Percentiles rank a stretch among this genome's conserved stretches.
phyloP scores from a whole-genome alignment of 176 grass and related monocot species.

The Oryza punctata region DNA sequence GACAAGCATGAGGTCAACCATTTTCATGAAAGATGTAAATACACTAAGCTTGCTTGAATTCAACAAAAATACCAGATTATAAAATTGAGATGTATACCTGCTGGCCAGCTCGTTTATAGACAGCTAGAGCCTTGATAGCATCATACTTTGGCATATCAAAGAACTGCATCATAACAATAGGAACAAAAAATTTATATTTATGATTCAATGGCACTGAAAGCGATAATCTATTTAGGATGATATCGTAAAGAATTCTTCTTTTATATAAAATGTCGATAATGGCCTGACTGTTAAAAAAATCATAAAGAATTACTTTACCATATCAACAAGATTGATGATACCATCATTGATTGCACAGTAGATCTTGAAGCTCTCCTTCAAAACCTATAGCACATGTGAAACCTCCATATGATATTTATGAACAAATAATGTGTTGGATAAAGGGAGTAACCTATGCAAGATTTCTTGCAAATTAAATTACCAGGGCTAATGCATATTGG shows the following conservation, averaged over 20 bases:
- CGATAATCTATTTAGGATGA: neutral
- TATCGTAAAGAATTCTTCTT: neutral
- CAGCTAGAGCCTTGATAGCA: slow-evolving; percentile 82
- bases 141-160: slow-evolving; percentile 97
- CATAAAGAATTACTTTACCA: slow-evolving; percentile 48
- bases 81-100: slow-evolving; percentile 47
- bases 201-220: neutral
- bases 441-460: neutral
- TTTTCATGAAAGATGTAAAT: neutral
- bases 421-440: neutral
- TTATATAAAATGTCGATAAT: no score
- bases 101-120: slow-evolving; percentile 83
- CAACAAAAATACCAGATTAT: neutral
- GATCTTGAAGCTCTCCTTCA: slow-evolving; percentile 97
- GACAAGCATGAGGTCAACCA: neutral
- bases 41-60: neutral
- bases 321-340: slow-evolving; percentile 96
- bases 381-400: slow-evolving; percentile 56
- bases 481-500: slow-evolving; percentile 90
- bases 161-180: slow-evolving; percentile 46
- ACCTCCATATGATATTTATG: neutral
- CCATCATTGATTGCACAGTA: slow-evolving; percentile 94
- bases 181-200: neutral
- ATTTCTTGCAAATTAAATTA: slow-evolving; percentile 18
- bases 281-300: no score